phyloP scores from a whole-genome alignment of 2,329 filamentous ascomycete genomes.

The Zymoseptoria passerinii region DNA sequence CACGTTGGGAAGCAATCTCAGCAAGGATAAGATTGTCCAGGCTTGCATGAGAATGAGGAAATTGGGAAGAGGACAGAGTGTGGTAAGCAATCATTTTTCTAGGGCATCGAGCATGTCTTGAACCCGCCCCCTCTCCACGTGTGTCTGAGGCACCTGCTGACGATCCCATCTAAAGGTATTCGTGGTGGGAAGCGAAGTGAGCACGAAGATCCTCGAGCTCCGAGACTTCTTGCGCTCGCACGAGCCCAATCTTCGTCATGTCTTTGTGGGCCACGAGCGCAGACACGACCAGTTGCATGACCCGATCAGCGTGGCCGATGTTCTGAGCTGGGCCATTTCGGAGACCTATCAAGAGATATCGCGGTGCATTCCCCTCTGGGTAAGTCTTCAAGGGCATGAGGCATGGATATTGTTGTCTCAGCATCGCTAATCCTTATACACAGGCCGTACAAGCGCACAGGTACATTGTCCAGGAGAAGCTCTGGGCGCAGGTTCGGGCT shows the following conservation, averaged over 20 bases:
- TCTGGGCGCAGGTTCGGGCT: constrained; percentile 6
- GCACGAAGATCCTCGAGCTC: constrained; percentile 40
- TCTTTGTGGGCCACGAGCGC: background rate
- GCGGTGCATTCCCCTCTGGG: constrained; percentile 50
- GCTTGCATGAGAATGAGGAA: constrained; percentile 66
- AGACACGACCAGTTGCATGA: background rate
- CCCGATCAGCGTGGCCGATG: constrained; percentile 43
- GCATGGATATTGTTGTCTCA: too few species aligned
- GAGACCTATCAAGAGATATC: constrained; percentile 48
- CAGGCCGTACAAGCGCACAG: constrained; percentile 47
- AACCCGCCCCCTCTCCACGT: too few species aligned
- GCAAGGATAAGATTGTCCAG: constrained; percentile 63
- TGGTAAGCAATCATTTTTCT: constrained; percentile 30
- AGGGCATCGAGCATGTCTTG: too few species aligned
- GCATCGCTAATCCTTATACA: too few species aligned
- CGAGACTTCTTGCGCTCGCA: background rate
- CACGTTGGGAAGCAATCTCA: constrained; percentile 55
- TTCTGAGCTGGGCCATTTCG: constrained; percentile 52
- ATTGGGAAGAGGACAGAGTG: constrained; percentile 57
- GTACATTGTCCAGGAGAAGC: constrained; percentile 29
- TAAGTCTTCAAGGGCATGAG: too few species aligned
- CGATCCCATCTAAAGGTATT: constrained; percentile 33
- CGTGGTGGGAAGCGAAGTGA: constrained; percentile 51
- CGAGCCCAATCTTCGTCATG: background rate
- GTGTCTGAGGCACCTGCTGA: too few species aligned